Conservation (phyloP, 768 basidiomycete genomes). For the Lactarius pseudohatsudake region DNA sequence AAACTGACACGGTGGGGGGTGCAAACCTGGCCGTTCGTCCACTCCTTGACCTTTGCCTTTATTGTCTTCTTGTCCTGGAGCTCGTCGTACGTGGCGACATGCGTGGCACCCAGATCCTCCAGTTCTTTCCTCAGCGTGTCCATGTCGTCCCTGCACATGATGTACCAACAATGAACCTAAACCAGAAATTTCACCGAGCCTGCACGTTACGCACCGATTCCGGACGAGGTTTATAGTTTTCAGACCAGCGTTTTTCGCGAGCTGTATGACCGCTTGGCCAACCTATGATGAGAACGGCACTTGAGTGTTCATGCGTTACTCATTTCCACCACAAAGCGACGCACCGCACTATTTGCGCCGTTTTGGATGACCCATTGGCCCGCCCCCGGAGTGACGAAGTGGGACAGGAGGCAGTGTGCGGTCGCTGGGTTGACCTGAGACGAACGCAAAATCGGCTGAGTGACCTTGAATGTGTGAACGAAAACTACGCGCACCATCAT, state of each 20-base stretch:
- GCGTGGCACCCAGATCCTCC: constrained; percentile 63
- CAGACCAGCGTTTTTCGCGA: constrained; percentile 67
- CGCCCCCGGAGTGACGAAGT: constrained; percentile 59
- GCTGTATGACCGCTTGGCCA: constrained; percentile 84
- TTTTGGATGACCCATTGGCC: constrained; percentile 88
- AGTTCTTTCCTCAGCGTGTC: constrained; percentile 52
- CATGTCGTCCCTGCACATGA: constrained; percentile 49
- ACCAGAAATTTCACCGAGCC: neutral
- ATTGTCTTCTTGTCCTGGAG: constrained; percentile 53
- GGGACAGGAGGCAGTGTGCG: constrained; percentile 77
- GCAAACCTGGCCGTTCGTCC: constrained; percentile 62
- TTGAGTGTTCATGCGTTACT: neutral
- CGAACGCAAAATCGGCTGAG: neutral
- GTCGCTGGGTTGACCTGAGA: constrained; percentile 77
- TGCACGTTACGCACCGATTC: constrained; percentile 48
- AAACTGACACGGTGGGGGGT: neutral
- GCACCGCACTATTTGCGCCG: constrained; percentile 79
- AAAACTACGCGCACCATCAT: constrained; percentile 52
- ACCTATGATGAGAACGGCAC: constrained; percentile 44
- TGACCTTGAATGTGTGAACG: neutral
- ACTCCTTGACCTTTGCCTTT: constrained; percentile 54
- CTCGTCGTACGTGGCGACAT: constrained; percentile 78
- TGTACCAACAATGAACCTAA: neutral
- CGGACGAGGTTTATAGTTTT: constrained; percentile 84
- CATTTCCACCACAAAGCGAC: constrained; percentile 31